phyloP scores from a whole-genome alignment of 192 early-diverging fungal species.

The Backusella australiensis region DNA sequence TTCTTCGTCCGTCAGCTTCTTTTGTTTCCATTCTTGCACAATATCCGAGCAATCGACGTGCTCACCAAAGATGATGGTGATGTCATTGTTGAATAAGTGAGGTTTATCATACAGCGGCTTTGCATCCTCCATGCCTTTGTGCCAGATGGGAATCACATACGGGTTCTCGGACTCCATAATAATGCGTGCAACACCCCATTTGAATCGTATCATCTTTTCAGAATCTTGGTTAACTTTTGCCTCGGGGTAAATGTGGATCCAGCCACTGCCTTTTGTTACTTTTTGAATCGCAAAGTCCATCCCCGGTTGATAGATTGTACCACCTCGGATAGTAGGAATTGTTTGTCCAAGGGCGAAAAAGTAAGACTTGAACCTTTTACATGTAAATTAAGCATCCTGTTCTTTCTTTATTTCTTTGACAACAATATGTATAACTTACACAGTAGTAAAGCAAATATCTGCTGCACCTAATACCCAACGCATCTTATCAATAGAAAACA shows the following conservation, averaged over 20 bases:
- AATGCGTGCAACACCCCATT: slow-evolving; percentile 87
- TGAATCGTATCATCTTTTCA: slow-evolving; percentile 56
- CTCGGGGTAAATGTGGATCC: slow-evolving; percentile 94
- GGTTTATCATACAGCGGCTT: slow-evolving; percentile 52
- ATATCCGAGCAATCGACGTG: slow-evolving; percentile 67
- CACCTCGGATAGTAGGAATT: slow-evolving; percentile 80
- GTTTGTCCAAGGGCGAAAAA: slow-evolving; percentile 82
- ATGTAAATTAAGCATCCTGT: not conserved
- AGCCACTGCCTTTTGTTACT: slow-evolving; percentile 54
- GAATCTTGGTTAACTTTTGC: slow-evolving; percentile 65
- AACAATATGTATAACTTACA: slow-evolving; percentile 39
- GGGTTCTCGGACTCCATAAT: slow-evolving; percentile 76
- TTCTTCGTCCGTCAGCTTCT: slow-evolving; percentile 44
- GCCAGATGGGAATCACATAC: slow-evolving; percentile 71
- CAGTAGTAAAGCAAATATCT: slow-evolving; percentile 80
- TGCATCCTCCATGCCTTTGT: slow-evolving; percentile 61
- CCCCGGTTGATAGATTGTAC: slow-evolving; percentile 81
- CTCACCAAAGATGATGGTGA: slow-evolving; percentile 71
- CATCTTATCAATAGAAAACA: slow-evolving; percentile 46
- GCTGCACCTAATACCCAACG: slow-evolving; percentile 88
- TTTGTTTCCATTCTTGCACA: slow-evolving; percentile 53
- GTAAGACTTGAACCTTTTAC: slow-evolving; percentile 38
- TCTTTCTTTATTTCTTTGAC: not conserved
- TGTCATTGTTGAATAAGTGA: slow-evolving; percentile 49
- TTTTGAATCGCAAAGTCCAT: slow-evolving; percentile 74